These are phyloP conservation scores for Chaetomium sp. DNA, from an alignment of 2,329 filamentous ascomycete genomes.

Conservation along the genomic window DNA sequence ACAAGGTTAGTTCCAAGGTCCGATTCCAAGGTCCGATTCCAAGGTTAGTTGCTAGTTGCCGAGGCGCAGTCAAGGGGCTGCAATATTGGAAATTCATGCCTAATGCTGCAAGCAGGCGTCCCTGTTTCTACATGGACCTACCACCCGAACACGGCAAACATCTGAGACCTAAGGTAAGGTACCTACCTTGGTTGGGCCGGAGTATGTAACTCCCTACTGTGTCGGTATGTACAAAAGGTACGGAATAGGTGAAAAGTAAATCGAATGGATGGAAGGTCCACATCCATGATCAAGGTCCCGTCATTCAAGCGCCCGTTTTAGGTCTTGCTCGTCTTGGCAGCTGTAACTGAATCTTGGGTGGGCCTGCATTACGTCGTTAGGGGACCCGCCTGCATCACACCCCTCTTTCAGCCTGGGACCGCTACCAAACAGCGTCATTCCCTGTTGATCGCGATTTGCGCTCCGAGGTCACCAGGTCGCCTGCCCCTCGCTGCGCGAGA, in stretches of 20 bases:
- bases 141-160: too few relatives aligned
- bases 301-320: background rate
- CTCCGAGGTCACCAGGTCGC: conserved; percentile 21
- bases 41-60: background rate
- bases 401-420: conserved; percentile 28
- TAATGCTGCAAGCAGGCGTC: background rate
- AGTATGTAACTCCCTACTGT: too few relatives aligned
- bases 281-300: background rate
- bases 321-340: conserved; percentile 18
- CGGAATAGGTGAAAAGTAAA: background rate
- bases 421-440: conserved; percentile 32
- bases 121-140: background rate
- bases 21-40: background rate
- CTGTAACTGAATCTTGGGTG: conserved; percentile 4
- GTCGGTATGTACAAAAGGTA: too few relatives aligned
- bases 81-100: background rate
- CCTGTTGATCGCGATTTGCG: conserved; percentile 32
- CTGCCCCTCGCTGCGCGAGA: conserved; percentile 14
- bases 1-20: background rate
- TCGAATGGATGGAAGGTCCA: background rate
- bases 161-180: background rate
- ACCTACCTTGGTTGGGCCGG: background rate
- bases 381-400: conserved; percentile 17
- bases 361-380: conserved; percentile 29
- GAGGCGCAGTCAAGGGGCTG: conserved; percentile 1